These are phyloP conservation scores for Ophiostoma montium DNA, from an alignment of 2,329 filamentous ascomycete genomes.

Conservation along the genomic window DNA sequence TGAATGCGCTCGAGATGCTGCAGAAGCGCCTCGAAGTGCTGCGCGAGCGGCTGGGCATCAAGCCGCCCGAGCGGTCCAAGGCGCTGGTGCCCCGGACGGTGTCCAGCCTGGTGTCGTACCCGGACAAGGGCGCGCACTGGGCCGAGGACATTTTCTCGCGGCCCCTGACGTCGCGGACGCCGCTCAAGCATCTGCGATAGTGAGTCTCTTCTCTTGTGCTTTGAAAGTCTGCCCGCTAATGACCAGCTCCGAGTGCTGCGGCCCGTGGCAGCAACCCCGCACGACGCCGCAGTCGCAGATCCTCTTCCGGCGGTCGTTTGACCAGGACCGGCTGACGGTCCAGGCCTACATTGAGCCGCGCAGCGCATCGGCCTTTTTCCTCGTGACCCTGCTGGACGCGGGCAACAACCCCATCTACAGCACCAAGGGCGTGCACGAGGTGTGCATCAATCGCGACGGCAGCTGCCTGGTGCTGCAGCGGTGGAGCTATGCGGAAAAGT, in stretches of 20 bases:
- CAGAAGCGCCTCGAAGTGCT: conserved; percentile 35
- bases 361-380: conserved; percentile 29
- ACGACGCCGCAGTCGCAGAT: conserved; percentile 35
- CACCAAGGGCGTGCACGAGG: conserved; percentile 37
- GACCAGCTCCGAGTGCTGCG: conserved; percentile 31
- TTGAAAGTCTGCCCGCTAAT: not conserved
- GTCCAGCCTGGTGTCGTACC: conserved; percentile 13
- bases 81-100: conserved; percentile 22
- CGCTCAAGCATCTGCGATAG: conserved; percentile 27
- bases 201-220: not conserved
- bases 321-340: conserved; percentile 39
- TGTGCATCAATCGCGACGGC: conserved; percentile 36
- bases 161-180: conserved; percentile 35
- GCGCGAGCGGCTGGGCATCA: conserved; percentile 36
- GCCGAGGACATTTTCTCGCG: conserved; percentile 45
- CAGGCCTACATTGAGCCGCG: conserved; percentile 34
- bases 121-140: conserved; percentile 33
- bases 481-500: conserved; percentile 31
- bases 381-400: conserved; percentile 29
- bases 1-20: conserved; percentile 37
- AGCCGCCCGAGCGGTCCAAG: conserved; percentile 11
- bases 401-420: conserved; percentile 32
- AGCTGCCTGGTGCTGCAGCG: conserved; percentile 35
- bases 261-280: conserved; percentile 29
- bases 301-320: conserved; percentile 44